A percentile compares a stretch with the other conserved stretches of the same genome.
Evolutionary conservation across 257 asterid species (phyloP).

Genomic region (Solanum bukasovii): DNA sequence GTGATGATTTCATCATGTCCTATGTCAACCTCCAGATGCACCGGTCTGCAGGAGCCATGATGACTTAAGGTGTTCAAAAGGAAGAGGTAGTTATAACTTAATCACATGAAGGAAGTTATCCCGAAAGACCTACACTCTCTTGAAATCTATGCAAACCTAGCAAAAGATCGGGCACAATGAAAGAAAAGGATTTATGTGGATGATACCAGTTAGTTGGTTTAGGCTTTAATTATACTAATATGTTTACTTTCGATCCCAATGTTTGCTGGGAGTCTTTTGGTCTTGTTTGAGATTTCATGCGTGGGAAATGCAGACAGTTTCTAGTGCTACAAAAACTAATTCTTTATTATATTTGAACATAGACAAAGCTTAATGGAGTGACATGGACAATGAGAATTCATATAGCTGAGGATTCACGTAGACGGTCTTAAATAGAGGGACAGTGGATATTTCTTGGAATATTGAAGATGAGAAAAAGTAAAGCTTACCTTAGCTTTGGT

Average conservation of each 20-base stretch:
- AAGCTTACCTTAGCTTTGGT: constrained; percentile 15
- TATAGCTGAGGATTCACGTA: background rate
- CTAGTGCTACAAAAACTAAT: background rate
- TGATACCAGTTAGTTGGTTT: background rate
- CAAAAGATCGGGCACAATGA: background rate
- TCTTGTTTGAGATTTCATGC: background rate
- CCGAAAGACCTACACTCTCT: background rate
- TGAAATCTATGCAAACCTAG: background rate
- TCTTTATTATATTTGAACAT: background rate
- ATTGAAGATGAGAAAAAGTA: background rate
- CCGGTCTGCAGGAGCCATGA: background rate
- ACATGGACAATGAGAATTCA: background rate
- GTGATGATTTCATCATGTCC: background rate
- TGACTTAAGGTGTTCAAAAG: background rate
- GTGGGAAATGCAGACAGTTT: background rate
- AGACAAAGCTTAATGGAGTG: background rate
- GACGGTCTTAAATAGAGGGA: background rate
- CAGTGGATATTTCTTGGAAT: background rate
- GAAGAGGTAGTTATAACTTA: background rate
- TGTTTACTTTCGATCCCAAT: background rate
- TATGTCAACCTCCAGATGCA: background rate
- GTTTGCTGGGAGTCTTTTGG: background rate
- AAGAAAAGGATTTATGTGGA: background rate
- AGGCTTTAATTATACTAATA: background rate
- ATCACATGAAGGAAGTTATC: background rate